Conservation (phyloP, 2,329 filamentous ascomycete species). For the Phyllosticta citriasiana region DNA sequence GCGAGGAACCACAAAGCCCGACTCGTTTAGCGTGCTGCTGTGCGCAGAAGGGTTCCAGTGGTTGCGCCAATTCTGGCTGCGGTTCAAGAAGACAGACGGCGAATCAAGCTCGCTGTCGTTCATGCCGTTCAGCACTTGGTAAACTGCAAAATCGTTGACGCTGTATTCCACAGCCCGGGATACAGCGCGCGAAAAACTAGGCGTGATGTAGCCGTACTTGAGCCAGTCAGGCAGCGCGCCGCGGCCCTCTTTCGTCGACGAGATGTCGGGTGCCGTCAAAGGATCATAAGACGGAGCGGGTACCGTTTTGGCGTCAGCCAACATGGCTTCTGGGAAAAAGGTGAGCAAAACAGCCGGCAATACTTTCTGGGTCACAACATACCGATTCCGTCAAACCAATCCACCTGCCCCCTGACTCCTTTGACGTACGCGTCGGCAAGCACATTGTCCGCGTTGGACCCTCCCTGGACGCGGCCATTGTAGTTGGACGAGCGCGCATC, state of each 20-base stretch:
- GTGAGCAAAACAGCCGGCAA: not conserved
- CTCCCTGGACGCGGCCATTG: conserved; percentile 60
- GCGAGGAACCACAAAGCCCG: conserved; percentile 58
- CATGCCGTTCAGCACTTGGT: conserved; percentile 46
- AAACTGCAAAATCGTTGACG: conserved; percentile 58
- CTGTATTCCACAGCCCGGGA: conserved; percentile 58
- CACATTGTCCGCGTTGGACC: conserved; percentile 61
- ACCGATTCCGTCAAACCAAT: conserved; percentile 45
- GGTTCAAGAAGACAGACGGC: conserved; percentile 46
- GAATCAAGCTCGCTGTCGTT: conserved; percentile 32
- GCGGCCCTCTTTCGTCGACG: conserved; percentile 57
- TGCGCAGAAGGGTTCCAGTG: conserved; percentile 54
- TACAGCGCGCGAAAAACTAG: conserved; percentile 50
- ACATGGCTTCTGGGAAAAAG: conserved; percentile 39
- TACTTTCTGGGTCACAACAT: not conserved
- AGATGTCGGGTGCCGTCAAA: conserved; percentile 40
- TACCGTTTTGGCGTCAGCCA: conserved; percentile 55
- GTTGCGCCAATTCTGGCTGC: conserved; percentile 60
- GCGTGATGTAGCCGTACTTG: conserved; percentile 54
- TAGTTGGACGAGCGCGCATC: conserved; percentile 58
- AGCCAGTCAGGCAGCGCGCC: conserved; percentile 62
- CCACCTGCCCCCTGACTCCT: conserved; percentile 49
- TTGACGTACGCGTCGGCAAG: conserved; percentile 65
- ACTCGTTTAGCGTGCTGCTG: conserved; percentile 45
- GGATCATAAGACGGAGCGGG: conserved; percentile 51